Base-by-base conservation (phyloP, 2,329 filamentous ascomycete genomes). In the Paraconiothyrium sp. region DNA sequence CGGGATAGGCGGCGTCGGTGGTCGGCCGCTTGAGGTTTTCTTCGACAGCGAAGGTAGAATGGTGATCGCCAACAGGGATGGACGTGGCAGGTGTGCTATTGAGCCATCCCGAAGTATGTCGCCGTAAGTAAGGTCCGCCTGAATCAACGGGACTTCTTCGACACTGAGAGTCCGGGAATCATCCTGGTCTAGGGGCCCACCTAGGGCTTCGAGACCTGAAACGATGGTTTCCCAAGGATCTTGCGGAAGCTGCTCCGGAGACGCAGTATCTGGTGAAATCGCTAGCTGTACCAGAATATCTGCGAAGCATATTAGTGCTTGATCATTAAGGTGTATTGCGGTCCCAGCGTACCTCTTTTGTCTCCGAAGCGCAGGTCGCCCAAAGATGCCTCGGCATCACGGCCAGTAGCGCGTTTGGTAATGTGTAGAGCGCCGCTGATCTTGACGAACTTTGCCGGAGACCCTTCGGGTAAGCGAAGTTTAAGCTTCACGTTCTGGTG, bases 221-320 rank as follows among this genome's bases (percentile, higher is more conserved):
- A 99, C 93, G 62, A 99, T 94, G 54, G 92, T 95, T 79, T 98
- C 95, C 95, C 95, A 99, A 0, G 94, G 90, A 74, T 99, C 95
- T 73, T 97, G 92, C 7, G 94, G 94, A 44, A 96, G 84, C 71
- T 92, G 89, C 65, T 99, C 95, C 63, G 93, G 91, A 0, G 88
- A 86, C 1, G 90, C 85, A 64, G 88, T 95, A 76, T 99, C 95
- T 0, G 95, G 93, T 37, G 92, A 85, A 68, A 99, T 97, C 34
- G 94, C 92, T 6, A 99, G 86, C 78, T 99, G 95, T 4, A 99
- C 94, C 4, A 99, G 85, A 61, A 99, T 91, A 76, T 98, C 95
- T 76, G 85, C 80, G 41, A 34, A 22, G 52, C 59, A 49, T 16
- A 48, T 66, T 72, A 71, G 63, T 11, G 57, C 50, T 39, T 20